Base-by-base conservation (phyloP, 2,329 filamentous ascomycete genomes). In the Tolypocladium ovalisporum region DNA sequence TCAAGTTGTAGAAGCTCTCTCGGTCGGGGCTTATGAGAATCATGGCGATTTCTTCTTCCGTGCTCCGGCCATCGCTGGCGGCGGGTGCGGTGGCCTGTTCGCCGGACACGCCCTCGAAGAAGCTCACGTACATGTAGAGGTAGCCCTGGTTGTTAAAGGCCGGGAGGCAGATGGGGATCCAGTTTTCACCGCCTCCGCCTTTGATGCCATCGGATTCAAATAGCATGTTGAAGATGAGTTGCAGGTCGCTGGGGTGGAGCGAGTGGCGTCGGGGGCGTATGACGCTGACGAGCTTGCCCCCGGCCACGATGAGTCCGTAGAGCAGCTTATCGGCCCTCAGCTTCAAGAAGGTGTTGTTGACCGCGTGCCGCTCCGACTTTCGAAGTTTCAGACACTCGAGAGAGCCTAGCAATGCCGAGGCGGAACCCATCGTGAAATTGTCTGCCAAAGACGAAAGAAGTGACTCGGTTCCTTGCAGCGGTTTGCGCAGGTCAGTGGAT, bases 91-190 rank as follows among this genome's bases (percentile, higher is more conserved):
- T 69, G 36, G 68, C 63, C 60, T 75, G 62, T 55, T 64, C 60
- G 72, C 75, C 76, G 29, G 78, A 71, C 49, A 79, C 57, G 3
- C 76, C 78, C 63, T 90, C 85, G 60, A 99, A 82, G 70, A 97
- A 99, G 76, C 90, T 96, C 68, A 99, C 94, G 68, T 97, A 99
- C 91, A 99, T 97, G 76, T 99, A 97, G 1, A 99, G 80, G 68
- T 96, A 99, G 32, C 94, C 95, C 55, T 86, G 89, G 70, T 90
- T 97, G 75, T 99, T 99, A 75, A 99, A 99, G 6, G 92, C 93
- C 0, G 94, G 95, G 3, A 99, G 80, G 66, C 94, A 99, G 8
- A 99, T 79, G 0, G 94, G 94, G 53, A 97, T 93, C 94, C 94
- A 99, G 66, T 93, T 97, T 72, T 99, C 94, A 35, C 93, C 94